These are phyloP conservation scores for Kodamaea plutei DNA, from an alignment of 1,139 yeast genomes.

Conservation along the genomic window DNA sequence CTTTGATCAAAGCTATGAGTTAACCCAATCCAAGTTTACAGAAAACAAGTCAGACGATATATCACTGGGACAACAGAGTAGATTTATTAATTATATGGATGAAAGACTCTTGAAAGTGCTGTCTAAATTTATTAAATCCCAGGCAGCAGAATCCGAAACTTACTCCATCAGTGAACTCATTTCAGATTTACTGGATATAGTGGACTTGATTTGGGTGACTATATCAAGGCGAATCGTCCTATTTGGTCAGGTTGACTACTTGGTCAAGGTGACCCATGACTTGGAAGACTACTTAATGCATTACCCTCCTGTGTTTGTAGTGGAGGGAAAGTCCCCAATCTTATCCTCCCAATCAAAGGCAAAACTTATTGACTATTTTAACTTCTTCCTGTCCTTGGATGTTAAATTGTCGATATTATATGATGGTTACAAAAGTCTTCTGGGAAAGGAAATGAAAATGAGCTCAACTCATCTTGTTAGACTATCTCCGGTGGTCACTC, in stretches of 20 bases:
- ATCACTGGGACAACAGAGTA: slow-evolving; percentile 49
- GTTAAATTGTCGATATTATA: slow-evolving; percentile 37
- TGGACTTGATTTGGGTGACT: slow-evolving; percentile 19
- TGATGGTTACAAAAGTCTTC: slow-evolving; percentile 28
- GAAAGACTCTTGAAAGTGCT: slow-evolving; percentile 54
- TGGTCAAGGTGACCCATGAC: slow-evolving; percentile 62
- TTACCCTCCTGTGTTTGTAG: slow-evolving; percentile 23
- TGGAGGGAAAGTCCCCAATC: slow-evolving; percentile 8
- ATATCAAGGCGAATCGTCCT: slow-evolving; percentile 18
- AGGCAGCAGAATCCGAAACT: slow-evolving; percentile 31
- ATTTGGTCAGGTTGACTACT: slow-evolving; percentile 59
- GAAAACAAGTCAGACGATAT: slow-evolving; percentile 8
- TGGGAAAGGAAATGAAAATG: slow-evolving; percentile 6
- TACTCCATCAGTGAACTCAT: slow-evolving; percentile 17
- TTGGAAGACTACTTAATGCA: slow-evolving; percentile 56
- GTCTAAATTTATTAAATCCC: slow-evolving; percentile 59
- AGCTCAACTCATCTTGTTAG: slow-evolving; percentile 43
- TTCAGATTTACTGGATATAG: slow-evolving; percentile 12
- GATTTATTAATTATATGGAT: slow-evolving; percentile 59
- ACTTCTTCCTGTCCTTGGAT: slow-evolving; percentile 41
- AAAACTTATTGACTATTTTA: slow-evolving; percentile 28
- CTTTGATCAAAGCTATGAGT: slow-evolving; percentile 24
- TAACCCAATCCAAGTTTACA: slow-evolving; percentile 13
- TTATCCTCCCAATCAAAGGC: slow-evolving; percentile 11
- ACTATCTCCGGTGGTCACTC: slow-evolving; percentile 41